phyloP scores from a whole-genome alignment of 1,284 basidiomycete species.

The Leccinum fallax region DNA sequence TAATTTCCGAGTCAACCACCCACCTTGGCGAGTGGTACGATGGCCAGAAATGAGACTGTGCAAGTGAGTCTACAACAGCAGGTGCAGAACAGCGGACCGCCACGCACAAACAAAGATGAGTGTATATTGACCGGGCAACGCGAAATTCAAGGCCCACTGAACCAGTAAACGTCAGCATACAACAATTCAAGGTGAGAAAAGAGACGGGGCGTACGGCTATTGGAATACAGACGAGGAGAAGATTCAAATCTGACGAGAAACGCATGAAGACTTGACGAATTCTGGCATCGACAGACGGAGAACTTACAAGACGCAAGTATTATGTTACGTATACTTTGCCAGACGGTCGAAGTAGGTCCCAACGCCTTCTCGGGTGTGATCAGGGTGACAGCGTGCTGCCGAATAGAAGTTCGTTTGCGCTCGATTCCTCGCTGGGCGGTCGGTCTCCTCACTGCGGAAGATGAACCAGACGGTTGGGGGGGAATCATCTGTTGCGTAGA shows the following conservation, averaged over 20 bases:
- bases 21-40: conserved; percentile 77
- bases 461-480: conserved; percentile 5
- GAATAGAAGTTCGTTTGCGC: conserved; percentile 17
- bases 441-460: conserved; percentile 17
- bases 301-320: conserved; percentile 52
- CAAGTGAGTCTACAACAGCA: conserved; percentile 5
- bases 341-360: conserved; percentile 44
- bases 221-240: conserved; percentile 67
- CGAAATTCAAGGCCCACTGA: conserved; percentile 77
- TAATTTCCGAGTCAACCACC: conserved; percentile 6
- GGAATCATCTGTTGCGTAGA: conserved; percentile 12
- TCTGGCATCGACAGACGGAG: background rate
- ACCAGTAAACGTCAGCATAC: conserved; percentile 5
- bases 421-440: background rate
- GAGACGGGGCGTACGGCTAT: conserved; percentile 54
- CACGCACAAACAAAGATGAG: conserved; percentile 73
- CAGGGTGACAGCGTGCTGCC: conserved; percentile 21
- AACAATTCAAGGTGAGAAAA: background rate
- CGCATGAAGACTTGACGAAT: conserved; percentile 2
- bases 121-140: conserved; percentile 52
- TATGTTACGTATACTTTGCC: conserved; percentile 51
- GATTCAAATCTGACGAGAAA: conserved; percentile 55
- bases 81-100: background rate
- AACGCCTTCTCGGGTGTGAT: conserved; percentile 41
- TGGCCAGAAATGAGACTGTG: conserved; percentile 70